A percentile compares a stretch with the other conserved stretches of the same genome.
Conservation (phyloP, 2,329 filamentous ascomycete genomes). For the Trichophyton equinum region DNA sequence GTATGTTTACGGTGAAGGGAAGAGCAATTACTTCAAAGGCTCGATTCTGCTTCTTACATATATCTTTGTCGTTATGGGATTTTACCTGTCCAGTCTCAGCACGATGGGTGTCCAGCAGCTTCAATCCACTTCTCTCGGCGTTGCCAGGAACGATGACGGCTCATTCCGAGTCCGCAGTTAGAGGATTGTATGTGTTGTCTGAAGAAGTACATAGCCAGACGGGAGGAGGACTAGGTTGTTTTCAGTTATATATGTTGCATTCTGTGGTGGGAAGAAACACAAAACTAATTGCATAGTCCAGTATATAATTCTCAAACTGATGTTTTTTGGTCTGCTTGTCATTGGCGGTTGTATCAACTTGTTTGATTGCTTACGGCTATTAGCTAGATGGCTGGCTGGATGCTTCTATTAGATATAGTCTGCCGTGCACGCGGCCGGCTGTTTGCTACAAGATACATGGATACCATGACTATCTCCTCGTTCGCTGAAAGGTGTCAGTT, state of each 20-base stretch:
- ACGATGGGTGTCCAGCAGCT: slow-evolving; percentile 34
- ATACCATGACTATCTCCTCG: no score
- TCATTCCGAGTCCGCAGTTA: not conserved
- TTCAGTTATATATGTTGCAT: not conserved
- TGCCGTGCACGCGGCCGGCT: no score
- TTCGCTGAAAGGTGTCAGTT: no score
- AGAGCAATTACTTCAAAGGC: slow-evolving; percentile 99
- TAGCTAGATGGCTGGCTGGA: no score
- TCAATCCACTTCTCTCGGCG: slow-evolving; percentile 31
- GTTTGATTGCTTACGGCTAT: no score
- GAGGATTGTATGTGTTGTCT: not conserved
- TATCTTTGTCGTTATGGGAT: slow-evolving; percentile 79
- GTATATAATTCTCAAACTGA: no score
- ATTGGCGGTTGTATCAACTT: no score
- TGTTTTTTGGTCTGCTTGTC: no score
- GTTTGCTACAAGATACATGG: no score
- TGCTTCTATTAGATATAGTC: no score
- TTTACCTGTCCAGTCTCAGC: slow-evolving; percentile 66
- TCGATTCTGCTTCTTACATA: slow-evolving; percentile 90
- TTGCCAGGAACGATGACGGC: slow-evolving; percentile 1
- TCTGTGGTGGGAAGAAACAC: not conserved
- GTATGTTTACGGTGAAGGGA: slow-evolving; percentile 96
- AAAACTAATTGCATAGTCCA: not conserved
- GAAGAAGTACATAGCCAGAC: no score
- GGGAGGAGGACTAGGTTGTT: not conserved